Evolutionary conservation across 176 grass and related monocot species (phyloP).

Genomic region (Musa beccarii): DNA sequence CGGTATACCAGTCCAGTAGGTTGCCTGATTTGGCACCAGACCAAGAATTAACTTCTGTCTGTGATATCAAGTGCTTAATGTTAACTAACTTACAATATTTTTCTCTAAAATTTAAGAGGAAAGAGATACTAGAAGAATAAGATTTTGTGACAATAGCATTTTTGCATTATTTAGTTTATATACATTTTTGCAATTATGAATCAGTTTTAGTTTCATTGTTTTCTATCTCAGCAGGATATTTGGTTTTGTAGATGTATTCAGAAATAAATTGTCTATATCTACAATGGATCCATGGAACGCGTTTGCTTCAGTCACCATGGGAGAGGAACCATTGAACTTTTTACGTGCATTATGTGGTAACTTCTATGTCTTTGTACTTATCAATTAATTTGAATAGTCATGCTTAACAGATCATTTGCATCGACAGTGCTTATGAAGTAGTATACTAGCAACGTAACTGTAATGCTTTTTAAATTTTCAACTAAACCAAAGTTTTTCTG

Average conservation of each 20-base stretch:
- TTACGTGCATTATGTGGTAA: conserved; percentile 18
- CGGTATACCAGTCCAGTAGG: too few relatives aligned
- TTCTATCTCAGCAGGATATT: not conserved
- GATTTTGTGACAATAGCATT: not conserved
- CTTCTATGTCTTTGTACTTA: not conserved
- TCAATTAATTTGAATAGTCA: not conserved
- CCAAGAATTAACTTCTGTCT: too few relatives aligned
- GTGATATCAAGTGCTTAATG: too few relatives aligned
- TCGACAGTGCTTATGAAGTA: not conserved
- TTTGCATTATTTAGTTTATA: not conserved
- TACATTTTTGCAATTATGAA: not conserved
- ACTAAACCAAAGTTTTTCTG: too few relatives aligned
- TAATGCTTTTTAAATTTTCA: not conserved
- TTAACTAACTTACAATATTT: too few relatives aligned
- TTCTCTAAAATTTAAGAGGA: not conserved
- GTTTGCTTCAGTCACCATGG: conserved; percentile 16
- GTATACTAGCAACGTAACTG: not conserved
- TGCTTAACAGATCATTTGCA: not conserved
- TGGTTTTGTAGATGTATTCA: conserved; percentile 2
- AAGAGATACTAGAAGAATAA: not conserved
- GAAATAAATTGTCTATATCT: not conserved
- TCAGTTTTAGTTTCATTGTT: not conserved
- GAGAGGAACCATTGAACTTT: conserved; percentile 21
- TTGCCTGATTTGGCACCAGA: too few relatives aligned
- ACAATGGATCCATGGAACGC: not conserved